These are phyloP conservation scores for Fusarium succisae DNA, from an alignment of 2,329 filamentous ascomycete species.

Conservation along the genomic window DNA sequence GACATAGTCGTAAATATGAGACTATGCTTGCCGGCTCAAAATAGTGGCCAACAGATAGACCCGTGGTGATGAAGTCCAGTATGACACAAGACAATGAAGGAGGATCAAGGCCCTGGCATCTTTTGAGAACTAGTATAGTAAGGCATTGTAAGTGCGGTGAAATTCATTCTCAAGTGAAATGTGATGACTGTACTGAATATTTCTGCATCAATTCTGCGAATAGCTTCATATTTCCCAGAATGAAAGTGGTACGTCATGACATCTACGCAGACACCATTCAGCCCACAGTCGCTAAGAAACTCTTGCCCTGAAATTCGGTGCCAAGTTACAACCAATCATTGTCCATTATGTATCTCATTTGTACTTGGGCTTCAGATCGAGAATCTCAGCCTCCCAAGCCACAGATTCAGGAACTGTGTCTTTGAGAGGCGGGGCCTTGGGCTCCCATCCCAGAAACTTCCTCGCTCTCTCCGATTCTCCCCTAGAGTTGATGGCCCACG, in stretches of 20 bases:
- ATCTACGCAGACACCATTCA: neutral
- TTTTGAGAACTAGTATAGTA: neutral
- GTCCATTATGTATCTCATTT: neutral
- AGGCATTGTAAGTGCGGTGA: neutral
- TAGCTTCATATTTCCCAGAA: neutral
- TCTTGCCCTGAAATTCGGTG: too few species aligned
- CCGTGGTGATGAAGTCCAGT: neutral
- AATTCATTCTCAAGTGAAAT: too few species aligned
- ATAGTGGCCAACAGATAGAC: neutral
- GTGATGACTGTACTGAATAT: fast-evolving
- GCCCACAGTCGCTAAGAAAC: neutral
- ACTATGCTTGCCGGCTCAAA: neutral
- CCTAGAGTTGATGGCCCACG: constrained; percentile 56
- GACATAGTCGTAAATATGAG: neutral
- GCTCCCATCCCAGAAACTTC: constrained; percentile 59
- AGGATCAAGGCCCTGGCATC: neutral
- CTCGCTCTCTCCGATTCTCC: constrained; percentile 53
- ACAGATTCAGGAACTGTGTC: constrained; percentile 53
- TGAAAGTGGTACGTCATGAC: neutral
- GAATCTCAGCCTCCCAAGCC: constrained; percentile 49
- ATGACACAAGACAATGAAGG: neutral
- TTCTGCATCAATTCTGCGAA: neutral
- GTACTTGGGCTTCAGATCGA: constrained; percentile 47
- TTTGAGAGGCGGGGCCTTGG: constrained; percentile 48
- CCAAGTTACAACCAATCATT: neutral